Evolutionary conservation across 345 rosid species (phyloP).

Genomic region (Citrus inodora): DNA sequence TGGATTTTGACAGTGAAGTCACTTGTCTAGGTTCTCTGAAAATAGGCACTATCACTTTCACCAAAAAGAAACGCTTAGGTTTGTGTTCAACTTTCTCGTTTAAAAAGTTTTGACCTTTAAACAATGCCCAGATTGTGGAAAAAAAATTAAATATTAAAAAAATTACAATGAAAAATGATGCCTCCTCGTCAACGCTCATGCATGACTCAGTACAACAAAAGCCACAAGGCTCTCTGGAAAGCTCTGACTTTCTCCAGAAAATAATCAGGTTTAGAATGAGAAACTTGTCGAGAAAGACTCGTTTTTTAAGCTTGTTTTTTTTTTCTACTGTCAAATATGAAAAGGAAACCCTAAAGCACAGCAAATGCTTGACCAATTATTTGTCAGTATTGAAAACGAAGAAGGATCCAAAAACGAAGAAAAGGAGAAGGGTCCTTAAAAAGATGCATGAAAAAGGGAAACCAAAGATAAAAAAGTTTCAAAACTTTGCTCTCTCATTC

Average conservation of each 20-base stretch:
- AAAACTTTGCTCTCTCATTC: slow-evolving; percentile 19
- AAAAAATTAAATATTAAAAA: background rate
- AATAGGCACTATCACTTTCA: slow-evolving; percentile 16
- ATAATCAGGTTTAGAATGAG: slow-evolving; percentile 2
- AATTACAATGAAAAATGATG: slow-evolving; percentile 9
- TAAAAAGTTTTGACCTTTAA: slow-evolving; percentile 18
- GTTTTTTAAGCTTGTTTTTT: background rate
- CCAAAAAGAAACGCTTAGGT: slow-evolving; percentile 5
- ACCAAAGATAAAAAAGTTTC: slow-evolving; percentile 11
- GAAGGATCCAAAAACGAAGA: slow-evolving; percentile 12
- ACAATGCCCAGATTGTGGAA: slow-evolving; percentile 11
- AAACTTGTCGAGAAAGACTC: background rate
- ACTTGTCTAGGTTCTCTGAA: slow-evolving; percentile 4
- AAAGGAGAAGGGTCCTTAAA: slow-evolving; percentile 8
- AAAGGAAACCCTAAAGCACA: background rate
- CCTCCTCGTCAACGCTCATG: slow-evolving; percentile 28
- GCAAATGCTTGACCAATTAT: slow-evolving; percentile 30
- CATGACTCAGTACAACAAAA: slow-evolving; percentile 17
- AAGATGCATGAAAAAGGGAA: background rate
- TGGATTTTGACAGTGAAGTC: background rate
- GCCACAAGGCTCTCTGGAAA: background rate
- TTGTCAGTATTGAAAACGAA: slow-evolving; percentile 31
- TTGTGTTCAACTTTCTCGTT: slow-evolving; percentile 13
- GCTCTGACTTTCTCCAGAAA: slow-evolving; percentile 14
- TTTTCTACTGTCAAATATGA: background rate